These are phyloP conservation scores for Trametes meyenii DNA, from an alignment of 768 basidiomycete genomes.

Conservation along the genomic window DNA sequence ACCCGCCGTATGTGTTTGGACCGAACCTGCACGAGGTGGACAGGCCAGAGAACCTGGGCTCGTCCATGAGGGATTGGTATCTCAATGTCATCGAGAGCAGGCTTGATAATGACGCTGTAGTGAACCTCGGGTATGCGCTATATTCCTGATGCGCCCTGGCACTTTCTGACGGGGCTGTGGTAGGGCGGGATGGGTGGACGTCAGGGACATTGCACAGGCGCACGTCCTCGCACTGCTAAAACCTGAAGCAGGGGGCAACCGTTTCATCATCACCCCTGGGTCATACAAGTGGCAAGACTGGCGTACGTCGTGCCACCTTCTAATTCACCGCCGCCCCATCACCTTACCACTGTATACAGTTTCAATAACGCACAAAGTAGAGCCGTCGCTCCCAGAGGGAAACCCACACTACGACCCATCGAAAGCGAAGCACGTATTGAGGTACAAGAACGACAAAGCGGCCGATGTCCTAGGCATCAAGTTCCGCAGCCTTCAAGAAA, in stretches of 20 bases:
- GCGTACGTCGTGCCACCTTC: slow-evolving; percentile 11
- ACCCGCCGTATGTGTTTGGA: slow-evolving; percentile 48
- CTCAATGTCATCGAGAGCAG: slow-evolving; percentile 27
- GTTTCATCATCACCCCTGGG: slow-evolving; percentile 54
- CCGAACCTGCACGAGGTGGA: slow-evolving; percentile 39
- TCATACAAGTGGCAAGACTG: slow-evolving; percentile 28
- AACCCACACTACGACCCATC: slow-evolving; percentile 23
- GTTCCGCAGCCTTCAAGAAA: slow-evolving; percentile 44
- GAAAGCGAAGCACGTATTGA: slow-evolving; percentile 30
- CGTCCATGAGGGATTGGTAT: slow-evolving; percentile 31
- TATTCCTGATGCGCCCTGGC: slow-evolving; percentile 34
- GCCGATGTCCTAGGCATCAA: slow-evolving; percentile 44
- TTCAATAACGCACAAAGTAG: not conserved
- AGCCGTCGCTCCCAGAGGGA: slow-evolving; percentile 7
- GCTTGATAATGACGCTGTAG: slow-evolving; percentile 24
- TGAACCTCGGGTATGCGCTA: slow-evolving; percentile 7
- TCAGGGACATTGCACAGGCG: slow-evolving; percentile 56
- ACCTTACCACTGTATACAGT: not conserved
- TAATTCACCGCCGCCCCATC: too few relatives aligned
- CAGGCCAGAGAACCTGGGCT: slow-evolving; percentile 41
- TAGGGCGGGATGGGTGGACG: slow-evolving; percentile 40
- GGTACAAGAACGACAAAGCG: slow-evolving; percentile 41
- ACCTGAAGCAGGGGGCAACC: slow-evolving; percentile 54
- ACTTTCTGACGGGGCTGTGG: not conserved
- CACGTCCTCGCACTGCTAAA: slow-evolving; percentile 56